Base-by-base conservation (phyloP, 345 rosid species). In the Isatis tinctoria region DNA sequence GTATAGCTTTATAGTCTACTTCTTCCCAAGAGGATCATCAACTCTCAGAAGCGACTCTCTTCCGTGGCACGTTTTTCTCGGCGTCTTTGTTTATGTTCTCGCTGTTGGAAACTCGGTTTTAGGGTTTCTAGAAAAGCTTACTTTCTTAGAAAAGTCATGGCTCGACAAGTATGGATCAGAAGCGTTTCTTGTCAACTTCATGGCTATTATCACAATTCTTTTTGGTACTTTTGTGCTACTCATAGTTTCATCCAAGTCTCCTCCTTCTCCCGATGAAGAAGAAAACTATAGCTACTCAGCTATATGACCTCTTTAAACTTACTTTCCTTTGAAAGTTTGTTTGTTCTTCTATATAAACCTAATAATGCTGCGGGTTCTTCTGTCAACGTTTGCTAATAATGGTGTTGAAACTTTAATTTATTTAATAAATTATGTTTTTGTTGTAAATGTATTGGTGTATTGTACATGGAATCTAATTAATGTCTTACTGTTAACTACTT, bases 111-210 rank as follows among this genome's bases (percentile, higher is more conserved):
- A 81, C 60, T 88, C 92, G 0, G 58, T 81, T 2, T 43, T 91
- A 10, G 98, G 97, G 67, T 86, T 84, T 66, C 79, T 88, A 75
- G 97, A 91, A 82, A 93, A 93, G 85, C 88, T 93, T 1, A 91
- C 97, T 1, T 89, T 93, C 83, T 87, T 91, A 3, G 89, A 91
- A 85, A 83, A 5, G 30, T 67, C 88, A 13, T 92, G 97, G 3
- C 72, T 94, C 4, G 84, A 84, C 5, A 94, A 89, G 70, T 88
- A 80, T 39, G 92, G 96, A 2, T 4, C 93, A 0, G 96, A 94
- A 83, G 97, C 98, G 8, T 77, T 81, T 75, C 93, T 90, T 35
- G 87, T 88, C 39, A 89, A 93, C 83, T 91, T 93, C 88, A 87
- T 88, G 12, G 97, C 96, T 8, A 67, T 93, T 36, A 39, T 82